Evolutionary conservation across 768 basidiomycete genomes (phyloP).

Genomic region (Agrocybe pediades): DNA sequence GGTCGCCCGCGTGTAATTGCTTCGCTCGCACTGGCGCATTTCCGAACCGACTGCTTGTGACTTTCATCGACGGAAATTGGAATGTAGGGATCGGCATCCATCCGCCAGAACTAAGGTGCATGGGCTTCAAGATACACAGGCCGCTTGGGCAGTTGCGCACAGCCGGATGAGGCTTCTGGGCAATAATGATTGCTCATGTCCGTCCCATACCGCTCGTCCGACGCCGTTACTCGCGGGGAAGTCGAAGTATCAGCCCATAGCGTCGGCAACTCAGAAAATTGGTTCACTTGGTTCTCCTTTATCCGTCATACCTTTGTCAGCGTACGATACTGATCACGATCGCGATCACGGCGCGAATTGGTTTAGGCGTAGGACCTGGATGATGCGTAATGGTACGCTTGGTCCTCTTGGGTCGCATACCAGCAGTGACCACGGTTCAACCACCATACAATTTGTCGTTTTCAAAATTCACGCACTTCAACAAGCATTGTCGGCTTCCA

Average conservation of each 20-base stretch:
- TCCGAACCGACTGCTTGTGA: not conserved
- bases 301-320: not conserved
- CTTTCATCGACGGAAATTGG: not conserved
- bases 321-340: not conserved
- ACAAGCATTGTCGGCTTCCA: not conserved
- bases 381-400: not conserved
- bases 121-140: not conserved
- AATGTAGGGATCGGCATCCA: not conserved
- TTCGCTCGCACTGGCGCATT: not conserved
- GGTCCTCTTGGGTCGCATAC: not conserved
- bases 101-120: not conserved
- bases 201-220: not conserved
- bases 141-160: not conserved
- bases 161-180: not conserved
- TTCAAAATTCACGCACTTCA: too few species aligned
- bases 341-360: not conserved
- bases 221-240: not conserved
- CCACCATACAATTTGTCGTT: too few species aligned
- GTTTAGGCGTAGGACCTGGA: not conserved
- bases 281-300: not conserved
- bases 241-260: not conserved
- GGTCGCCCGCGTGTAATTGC: constrained; percentile 46
- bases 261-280: not conserved
- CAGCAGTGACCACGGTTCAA: not conserved
- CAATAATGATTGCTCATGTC: not conserved